Evolutionary conservation across 2,329 filamentous ascomycete genomes (phyloP).

Genomic region (Paradendryphiella salina): DNA sequence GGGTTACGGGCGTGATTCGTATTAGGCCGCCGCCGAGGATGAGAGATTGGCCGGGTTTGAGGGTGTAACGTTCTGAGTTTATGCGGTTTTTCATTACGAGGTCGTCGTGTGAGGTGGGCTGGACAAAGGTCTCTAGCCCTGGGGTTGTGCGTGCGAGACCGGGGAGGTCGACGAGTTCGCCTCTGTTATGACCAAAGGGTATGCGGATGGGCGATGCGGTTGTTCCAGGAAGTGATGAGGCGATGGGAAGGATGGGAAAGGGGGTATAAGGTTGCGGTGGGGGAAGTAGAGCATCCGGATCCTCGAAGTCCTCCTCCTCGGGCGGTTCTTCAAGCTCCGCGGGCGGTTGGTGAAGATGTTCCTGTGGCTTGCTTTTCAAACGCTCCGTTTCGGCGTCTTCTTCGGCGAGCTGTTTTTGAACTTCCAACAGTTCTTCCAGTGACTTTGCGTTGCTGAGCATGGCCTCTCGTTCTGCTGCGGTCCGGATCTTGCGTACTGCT

Average conservation of each 20-base stretch:
- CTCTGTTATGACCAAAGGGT: constrained; percentile 81
- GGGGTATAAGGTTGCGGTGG: constrained; percentile 72
- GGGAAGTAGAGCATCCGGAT: constrained; percentile 64
- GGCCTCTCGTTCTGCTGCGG: constrained; percentile 37
- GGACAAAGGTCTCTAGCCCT: constrained; percentile 70
- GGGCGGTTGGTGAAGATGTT: constrained; percentile 29
- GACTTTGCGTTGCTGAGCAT: constrained; percentile 36
- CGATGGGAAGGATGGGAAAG: constrained; percentile 82
- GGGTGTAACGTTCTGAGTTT: constrained; percentile 69
- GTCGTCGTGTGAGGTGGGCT: constrained; percentile 64
- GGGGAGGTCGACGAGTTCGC: constrained; percentile 91
- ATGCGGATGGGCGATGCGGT: constrained; percentile 94
- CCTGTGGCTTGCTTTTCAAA: constrained; percentile 19
- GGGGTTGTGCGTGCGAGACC: constrained; percentile 71
- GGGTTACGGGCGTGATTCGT: constrained; percentile 75
- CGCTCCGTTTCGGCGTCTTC: constrained; percentile 40
- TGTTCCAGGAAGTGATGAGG: constrained; percentile 86
- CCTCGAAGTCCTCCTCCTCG: constrained; percentile 34
- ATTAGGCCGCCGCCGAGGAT: constrained; percentile 80
- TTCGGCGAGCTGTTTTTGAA: constrained; percentile 38
- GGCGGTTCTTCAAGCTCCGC: constrained; percentile 22
- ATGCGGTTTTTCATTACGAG: constrained; percentile 80
- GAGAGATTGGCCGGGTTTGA: constrained; percentile 78
- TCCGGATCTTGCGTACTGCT: constrained; percentile 42
- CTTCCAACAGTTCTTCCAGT: constrained; percentile 28